phyloP scores from a whole-genome alignment of 768 basidiomycete genomes.

The Paxillus rubicundulus region DNA sequence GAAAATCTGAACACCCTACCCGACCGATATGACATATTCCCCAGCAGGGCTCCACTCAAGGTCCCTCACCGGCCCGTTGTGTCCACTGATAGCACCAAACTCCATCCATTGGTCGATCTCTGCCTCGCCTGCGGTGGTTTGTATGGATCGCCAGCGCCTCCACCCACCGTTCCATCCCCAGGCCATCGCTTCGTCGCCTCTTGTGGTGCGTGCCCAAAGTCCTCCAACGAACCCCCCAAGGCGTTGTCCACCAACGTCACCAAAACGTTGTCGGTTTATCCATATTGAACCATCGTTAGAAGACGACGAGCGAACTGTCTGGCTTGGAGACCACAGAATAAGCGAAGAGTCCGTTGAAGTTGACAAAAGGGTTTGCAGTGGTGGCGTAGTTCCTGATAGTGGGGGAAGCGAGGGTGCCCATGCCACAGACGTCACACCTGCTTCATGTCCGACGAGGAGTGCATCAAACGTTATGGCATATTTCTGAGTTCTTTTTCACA shows the following conservation, averaged over 20 bases:
- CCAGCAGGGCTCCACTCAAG: constrained; percentile 86
- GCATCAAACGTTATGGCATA: constrained; percentile 91
- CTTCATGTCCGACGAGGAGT: constrained; percentile 94
- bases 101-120: constrained; percentile 65
- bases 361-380: constrained; percentile 66
- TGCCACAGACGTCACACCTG: constrained; percentile 81
- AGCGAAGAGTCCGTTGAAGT: constrained; percentile 94
- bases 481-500: constrained; percentile 38
- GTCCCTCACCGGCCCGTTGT: constrained; percentile 74
- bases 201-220: constrained; percentile 58
- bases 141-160: constrained; percentile 72
- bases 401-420: constrained; percentile 57
- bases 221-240: constrained; percentile 92
- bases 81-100: constrained; percentile 79
- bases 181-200: constrained; percentile 64
- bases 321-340: constrained; percentile 89
- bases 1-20: constrained; percentile 47
- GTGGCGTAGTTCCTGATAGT: constrained; percentile 15
- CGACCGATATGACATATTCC: constrained; percentile 80
- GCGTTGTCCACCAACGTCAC: constrained; percentile 89
- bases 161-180: constrained; percentile 96
- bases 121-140: constrained; percentile 12
- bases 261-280: constrained; percentile 89
- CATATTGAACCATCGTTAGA: constrained; percentile 61
- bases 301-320: constrained; percentile 35